Evolutionary conservation across 768 basidiomycete species (phyloP), one percentile per base, ranked within the genome.

Genomic region (Boletus sp.): DNA sequence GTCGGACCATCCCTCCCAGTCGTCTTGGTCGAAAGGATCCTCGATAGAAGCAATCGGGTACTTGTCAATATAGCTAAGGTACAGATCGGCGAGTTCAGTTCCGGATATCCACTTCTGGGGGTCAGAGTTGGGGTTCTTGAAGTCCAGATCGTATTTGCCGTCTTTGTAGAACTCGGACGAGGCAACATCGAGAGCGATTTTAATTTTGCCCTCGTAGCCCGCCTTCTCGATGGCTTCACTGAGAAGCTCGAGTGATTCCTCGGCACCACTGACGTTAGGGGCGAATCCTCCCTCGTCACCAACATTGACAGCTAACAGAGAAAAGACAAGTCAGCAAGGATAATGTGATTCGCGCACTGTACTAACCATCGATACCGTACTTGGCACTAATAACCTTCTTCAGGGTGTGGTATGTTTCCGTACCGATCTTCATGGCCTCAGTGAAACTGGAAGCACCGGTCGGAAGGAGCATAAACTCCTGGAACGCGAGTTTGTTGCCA

Each of bases 111-210:
- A 97, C 75, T 98, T 96, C 77, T 85, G 87, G 41, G 90, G 83
- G 77, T 99, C 96, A 48, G 95, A 97, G 80, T 99, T 97, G 74
- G 96, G 91, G 84, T 98, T 98, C 84, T 99, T 94, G 83, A 93
- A 94, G 80, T 98, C 94, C 58, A 98, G 77, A 70, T 98, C 96
- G 75, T 99, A 99, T 79, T 98, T 98, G 65, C 95, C 96, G 6
- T 98, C 94, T 85, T 97, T 98, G 87, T 93, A 99, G 83, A 99
- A 99, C 75, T 99, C 97, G 73, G 96, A 98, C 2, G 95, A 97
- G 52, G 97, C 97, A 61, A 97, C 95, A 67, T 97, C 96, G 61
- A 99, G 90, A 55, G 90, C 96, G 72, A 99, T 98, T 77, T 98
- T 91, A 77, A 99, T 87, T 79, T 97, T 97, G 70, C 93, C 97